A percentile compares a stretch with the other conserved stretches of the same genome.
Evolutionary conservation across 805 yeast species (phyloP).

Genomic region (Candida ipomoeae): DNA sequence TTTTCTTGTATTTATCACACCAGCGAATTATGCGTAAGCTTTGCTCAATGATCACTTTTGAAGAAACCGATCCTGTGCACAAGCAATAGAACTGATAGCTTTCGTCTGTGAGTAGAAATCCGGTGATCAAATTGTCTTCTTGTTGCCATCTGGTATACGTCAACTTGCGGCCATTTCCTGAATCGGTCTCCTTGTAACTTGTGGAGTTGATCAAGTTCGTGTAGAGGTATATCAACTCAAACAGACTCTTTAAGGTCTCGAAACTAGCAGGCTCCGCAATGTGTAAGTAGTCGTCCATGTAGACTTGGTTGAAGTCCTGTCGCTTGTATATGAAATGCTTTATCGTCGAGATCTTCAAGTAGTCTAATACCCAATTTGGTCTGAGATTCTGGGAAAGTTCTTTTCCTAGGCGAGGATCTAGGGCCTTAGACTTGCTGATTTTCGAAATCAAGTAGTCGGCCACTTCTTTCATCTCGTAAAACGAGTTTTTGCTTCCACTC

Average conservation of each 20-base stretch:
- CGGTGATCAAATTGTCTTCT: conserved; percentile 22
- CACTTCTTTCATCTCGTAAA: conserved; percentile 66
- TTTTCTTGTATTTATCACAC: conserved; percentile 67
- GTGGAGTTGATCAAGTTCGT: conserved; percentile 22
- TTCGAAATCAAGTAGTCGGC: conserved; percentile 47
- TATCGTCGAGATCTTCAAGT: conserved; percentile 38
- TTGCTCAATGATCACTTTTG: conserved; percentile 54
- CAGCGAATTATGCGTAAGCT: conserved; percentile 66
- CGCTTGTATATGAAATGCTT: conserved; percentile 82
- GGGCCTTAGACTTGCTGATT: conserved; percentile 20
- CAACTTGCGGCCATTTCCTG: conserved; percentile 30
- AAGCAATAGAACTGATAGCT: conserved; percentile 37
- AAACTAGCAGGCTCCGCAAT: conserved; percentile 17
- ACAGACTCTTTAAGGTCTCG: conserved; percentile 24
- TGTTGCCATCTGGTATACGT: conserved; percentile 43
- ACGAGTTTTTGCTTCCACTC: conserved; percentile 72
- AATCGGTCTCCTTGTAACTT: conserved; percentile 13
- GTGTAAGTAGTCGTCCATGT: conserved; percentile 35
- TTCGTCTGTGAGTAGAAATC: conserved; percentile 36
- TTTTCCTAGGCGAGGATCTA: conserved; percentile 19
- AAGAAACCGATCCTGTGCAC: conserved; percentile 45
- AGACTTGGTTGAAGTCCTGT: conserved; percentile 61
- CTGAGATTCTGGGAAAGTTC: conserved; percentile 20
- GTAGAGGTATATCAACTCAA: conserved; percentile 38
- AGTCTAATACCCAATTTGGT: conserved; percentile 10